Base-by-base conservation (phyloP, 2,329 filamentous ascomycete genomes). In the Diplodia corticola region DNA sequence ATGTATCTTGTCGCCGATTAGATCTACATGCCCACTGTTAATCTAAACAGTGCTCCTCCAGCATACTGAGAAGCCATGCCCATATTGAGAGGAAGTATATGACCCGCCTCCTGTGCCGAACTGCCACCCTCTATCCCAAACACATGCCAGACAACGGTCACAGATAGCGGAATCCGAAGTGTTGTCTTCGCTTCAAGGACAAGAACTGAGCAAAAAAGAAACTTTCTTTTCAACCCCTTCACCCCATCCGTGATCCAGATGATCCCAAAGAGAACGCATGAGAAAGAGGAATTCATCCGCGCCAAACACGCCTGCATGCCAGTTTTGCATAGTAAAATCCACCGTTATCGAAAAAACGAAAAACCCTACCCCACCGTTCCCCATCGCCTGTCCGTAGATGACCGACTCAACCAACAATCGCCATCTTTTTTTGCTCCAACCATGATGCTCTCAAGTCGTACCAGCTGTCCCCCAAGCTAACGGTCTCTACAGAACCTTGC, bases 291-390 rank as follows among this genome's bases (percentile, higher is more conserved):
- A 30, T 48, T 13, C 12, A 33, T 60, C 55, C 55, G 24, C 55
- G 55, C 55, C 55, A 33, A 60, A 60, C 55, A 60, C 55, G 55
- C 55, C 55, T 46, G 24, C 55, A 60, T 48, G 55, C 55, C 55
- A 44, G 17, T 44, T 44, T 44, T 44, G 6, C 9, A 17, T 33
- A 33, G 26, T 30, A 30, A 22, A 50, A 50, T 50, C 48, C 48
- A 50, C 22, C 48, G 20, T 44, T 44, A 44, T 44, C 40, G n/a
- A 44, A 13, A 10, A 20, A n/a, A n/a, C n/a, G n/a, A n/a, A 20
- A n/a, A 44, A 44, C 40, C 40, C 40, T 44, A 28, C 17, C 26
- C 26, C 28, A 12, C 50, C 17, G 20, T 53, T 20, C 24, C 49
- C 12, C 26, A 44, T 44, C 37, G 37, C 37, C 37, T 44, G 37